Evolutionary conservation across 2,329 filamentous ascomycete species (phyloP).

Genomic region (Alternaria brassicicola): DNA sequence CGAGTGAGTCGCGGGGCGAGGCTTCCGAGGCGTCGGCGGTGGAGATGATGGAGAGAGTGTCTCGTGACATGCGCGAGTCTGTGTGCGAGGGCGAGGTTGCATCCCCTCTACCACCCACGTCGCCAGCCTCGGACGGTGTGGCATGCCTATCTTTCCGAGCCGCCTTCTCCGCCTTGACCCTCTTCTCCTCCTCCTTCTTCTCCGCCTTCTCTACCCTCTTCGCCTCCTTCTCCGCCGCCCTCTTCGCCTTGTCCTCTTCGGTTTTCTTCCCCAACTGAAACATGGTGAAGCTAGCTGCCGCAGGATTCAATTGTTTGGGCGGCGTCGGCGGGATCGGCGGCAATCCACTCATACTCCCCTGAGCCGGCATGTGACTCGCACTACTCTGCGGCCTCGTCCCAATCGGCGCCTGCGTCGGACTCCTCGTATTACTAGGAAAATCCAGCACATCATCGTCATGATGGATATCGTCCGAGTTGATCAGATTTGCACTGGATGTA

Average conservation of each 20-base stretch:
- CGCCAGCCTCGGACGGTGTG: slow-evolving; percentile 35
- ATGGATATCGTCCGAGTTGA: slow-evolving; percentile 59
- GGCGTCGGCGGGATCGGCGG: slow-evolving; percentile 54
- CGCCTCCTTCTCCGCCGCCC: slow-evolving; percentile 48
- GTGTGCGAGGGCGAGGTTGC: slow-evolving; percentile 31
- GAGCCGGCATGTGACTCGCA: slow-evolving; percentile 25
- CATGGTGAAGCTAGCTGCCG: slow-evolving; percentile 81
- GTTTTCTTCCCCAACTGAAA: slow-evolving; percentile 37
- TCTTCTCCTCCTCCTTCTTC: slow-evolving; percentile 48
- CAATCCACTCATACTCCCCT: slow-evolving; percentile 15
- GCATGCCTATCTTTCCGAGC: slow-evolving; percentile 43
- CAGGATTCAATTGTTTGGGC: slow-evolving; percentile 73
- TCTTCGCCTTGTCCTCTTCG: slow-evolving; percentile 42
- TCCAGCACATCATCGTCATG: slow-evolving; percentile 60
- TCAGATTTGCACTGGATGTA: slow-evolving; percentile 70
- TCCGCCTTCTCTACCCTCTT: slow-evolving; percentile 40
- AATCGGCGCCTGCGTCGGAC: slow-evolving; percentile 69
- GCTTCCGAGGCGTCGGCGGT: slow-evolving; percentile 44
- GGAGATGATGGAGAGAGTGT: slow-evolving; percentile 53
- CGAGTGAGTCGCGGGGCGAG: too few relatives aligned
- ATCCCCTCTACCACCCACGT: slow-evolving; percentile 33
- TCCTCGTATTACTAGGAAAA: slow-evolving; percentile 56
- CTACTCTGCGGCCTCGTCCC: slow-evolving; percentile 73
- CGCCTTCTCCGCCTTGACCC: slow-evolving; percentile 46
- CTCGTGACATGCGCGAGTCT: slow-evolving; percentile 50